Evolutionary conservation across 495 filamentous ascomycete species (phyloP).

Genomic region (Alectoria sarmentosa): DNA sequence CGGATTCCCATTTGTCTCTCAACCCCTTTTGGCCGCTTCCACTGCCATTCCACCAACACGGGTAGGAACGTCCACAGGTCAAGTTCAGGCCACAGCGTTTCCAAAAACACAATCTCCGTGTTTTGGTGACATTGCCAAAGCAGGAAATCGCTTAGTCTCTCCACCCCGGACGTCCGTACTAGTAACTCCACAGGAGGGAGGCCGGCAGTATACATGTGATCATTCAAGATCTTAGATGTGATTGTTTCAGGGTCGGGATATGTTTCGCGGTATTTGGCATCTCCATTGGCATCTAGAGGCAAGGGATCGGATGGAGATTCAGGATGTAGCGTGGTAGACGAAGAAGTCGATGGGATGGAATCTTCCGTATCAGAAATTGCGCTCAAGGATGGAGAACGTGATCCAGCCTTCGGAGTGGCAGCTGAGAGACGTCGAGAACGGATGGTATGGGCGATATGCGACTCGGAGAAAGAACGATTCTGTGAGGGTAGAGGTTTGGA

Average conservation of each 20-base stretch:
- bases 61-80: constrained; percentile 92
- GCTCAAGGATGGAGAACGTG: constrained; percentile 24
- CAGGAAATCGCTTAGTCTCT: constrained; percentile 93
- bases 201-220: constrained; percentile 76
- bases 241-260: constrained; percentile 75
- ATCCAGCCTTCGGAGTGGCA: constrained; percentile 12
- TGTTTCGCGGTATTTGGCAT: constrained; percentile 21
- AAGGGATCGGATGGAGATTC: constrained; percentile 32
- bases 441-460: constrained; percentile 78
- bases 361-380: constrained; percentile 26
- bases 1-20: constrained; percentile 20
- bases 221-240: constrained; percentile 65
- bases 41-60: constrained; percentile 88
- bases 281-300: constrained; percentile 23
- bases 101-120: constrained; percentile 84
- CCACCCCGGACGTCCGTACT: constrained; percentile 84
- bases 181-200: constrained; percentile 85
- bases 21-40: constrained; percentile 51
- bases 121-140: constrained; percentile 94
- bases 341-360: constrained; percentile 47
- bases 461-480: constrained; percentile 73
- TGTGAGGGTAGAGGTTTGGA: constrained; percentile 55
- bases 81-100: constrained; percentile 95
- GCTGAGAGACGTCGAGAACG: constrained; percentile 47
- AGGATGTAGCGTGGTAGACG: constrained; percentile 46